phyloP scores from a whole-genome alignment of 2,329 filamentous ascomycete species.

The Davidsoniella virescens region DNA sequence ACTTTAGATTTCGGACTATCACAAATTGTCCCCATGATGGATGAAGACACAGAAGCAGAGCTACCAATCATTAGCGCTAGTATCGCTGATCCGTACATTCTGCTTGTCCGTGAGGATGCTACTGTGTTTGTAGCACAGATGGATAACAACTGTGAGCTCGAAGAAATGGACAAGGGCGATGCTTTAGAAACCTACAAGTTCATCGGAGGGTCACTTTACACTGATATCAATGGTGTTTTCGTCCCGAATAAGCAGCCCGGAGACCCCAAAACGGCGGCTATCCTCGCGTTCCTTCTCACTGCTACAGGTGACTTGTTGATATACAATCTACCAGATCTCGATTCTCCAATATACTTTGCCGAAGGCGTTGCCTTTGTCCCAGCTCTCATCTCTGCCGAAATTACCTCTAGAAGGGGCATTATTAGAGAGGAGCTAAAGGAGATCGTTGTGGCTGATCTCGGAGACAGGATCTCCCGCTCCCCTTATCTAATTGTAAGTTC shows the following conservation, averaged over 20 bases:
- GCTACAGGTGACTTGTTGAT: conserved; percentile 60
- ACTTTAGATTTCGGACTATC: conserved; percentile 63
- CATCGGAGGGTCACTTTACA: conserved; percentile 70
- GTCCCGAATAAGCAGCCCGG: conserved; percentile 27
- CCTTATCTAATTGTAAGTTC: conserved; percentile 66
- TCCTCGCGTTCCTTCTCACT: conserved; percentile 64
- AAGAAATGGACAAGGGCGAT: conserved; percentile 56
- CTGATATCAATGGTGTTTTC: conserved; percentile 45
- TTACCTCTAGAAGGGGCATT: conserved; percentile 50
- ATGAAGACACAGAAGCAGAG: conserved; percentile 74
- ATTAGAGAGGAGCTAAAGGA: conserved; percentile 62
- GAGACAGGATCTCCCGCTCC: conserved; percentile 50
- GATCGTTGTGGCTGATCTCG: conserved; percentile 69
- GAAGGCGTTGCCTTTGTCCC: conserved; percentile 67
- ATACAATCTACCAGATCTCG: conserved; percentile 59
- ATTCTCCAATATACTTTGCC: conserved; percentile 53
- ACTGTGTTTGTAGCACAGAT: conserved; percentile 67
- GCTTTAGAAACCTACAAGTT: conserved; percentile 50
- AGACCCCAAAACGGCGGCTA: conserved; percentile 25
- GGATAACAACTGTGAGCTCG: conserved; percentile 62
- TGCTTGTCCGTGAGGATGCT: conserved; percentile 70
- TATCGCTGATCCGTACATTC: conserved; percentile 71
- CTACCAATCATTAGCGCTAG: conserved; percentile 64
- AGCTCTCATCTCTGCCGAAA: conserved; percentile 56
- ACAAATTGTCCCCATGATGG: conserved; percentile 84